Conservation (phyloP, 2,329 filamentous ascomycete species). For the Curvularia hawaiiensis region DNA sequence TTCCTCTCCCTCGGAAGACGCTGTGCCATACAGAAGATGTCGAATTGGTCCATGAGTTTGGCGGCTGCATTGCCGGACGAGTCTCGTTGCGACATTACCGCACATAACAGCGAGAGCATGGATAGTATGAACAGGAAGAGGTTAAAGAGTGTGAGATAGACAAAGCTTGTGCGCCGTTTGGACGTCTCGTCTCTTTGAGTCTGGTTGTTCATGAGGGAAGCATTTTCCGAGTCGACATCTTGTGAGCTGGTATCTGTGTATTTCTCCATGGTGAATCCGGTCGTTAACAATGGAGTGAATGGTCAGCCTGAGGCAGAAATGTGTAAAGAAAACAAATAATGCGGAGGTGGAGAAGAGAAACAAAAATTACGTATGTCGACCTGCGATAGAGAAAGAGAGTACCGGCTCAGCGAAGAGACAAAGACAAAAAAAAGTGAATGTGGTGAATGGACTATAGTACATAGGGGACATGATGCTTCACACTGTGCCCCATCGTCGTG, state of each 20-base stretch:
- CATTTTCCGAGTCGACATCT: slow-evolving; percentile 34
- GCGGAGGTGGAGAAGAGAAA: neutral
- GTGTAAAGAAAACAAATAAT: too few relatives aligned
- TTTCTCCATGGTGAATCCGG: slow-evolving; percentile 35
- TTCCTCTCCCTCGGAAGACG: neutral
- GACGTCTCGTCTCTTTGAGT: slow-evolving; percentile 29
- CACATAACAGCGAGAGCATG: slow-evolving; percentile 37
- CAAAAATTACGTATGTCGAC: slow-evolving; percentile 19
- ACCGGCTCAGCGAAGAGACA: slow-evolving; percentile 20
- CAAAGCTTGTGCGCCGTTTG: slow-evolving; percentile 29
- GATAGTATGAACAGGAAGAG: slow-evolving; percentile 43
- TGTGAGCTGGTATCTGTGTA: slow-evolving; percentile 22
- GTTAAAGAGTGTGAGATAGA: slow-evolving; percentile 41
- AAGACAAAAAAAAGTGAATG: neutral
- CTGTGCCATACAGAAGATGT: slow-evolving; percentile 32
- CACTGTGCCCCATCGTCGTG: neutral
- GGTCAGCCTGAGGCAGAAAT: neutral
- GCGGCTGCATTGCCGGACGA: slow-evolving; percentile 32
- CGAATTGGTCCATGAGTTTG: slow-evolving; percentile 41
- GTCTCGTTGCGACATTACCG: slow-evolving; percentile 39
- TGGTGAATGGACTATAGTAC: slow-evolving; percentile 2
- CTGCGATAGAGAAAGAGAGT: slow-evolving; percentile 24
- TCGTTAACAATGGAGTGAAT: neutral
- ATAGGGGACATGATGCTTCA: neutral
- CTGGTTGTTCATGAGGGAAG: slow-evolving; percentile 36